Base-by-base conservation (phyloP, 495 filamentous ascomycete genomes). In the Penicillium malachiteum region DNA sequence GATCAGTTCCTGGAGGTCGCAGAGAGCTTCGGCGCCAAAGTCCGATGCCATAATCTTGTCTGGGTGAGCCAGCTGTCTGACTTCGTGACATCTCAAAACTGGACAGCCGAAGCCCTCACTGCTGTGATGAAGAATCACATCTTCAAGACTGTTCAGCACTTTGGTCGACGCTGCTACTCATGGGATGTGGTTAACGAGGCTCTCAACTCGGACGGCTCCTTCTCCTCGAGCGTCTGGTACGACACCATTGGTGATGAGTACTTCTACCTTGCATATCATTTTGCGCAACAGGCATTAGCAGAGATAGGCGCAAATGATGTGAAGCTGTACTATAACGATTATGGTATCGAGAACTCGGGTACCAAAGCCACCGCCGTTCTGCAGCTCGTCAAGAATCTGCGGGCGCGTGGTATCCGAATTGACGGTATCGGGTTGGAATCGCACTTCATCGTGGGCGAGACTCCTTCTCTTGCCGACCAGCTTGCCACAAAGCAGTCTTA, bases 281-380 rank as follows among this genome's bases (percentile, higher is more conserved):
- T 71, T 33, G 82, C 85, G 56, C 81, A 77, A 7, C 48, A 64
- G 37, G 64, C 64, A 26, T 30, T 64, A 17, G 57, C 51, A 6
- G 32, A 64, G 44, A 55, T 64, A 13, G 55, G 57, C 8, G 78
- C 79, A 16, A 5, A 63, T n/a, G 48, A 59, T 17, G 55, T 66
- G 35, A 85, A 85, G 63, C 75, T 87, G 18, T 87, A 84, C 63
- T 84, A 83, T 69, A 87, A 87, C 64, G 84, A 87, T 72, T 87
- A 85, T 73, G 82, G 82, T 65, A 79, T 87, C 58, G 83, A 86
- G 66, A 71, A 70, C 59, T 71, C 76, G 39, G 73, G 75, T 26
- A 60, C 71, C 62, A 86, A 87, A 68, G 70, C 77, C 17, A 56
- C 65, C 43, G 64, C 62, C 9, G 73, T 79, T 17, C 58, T 80